phyloP scores from a whole-genome alignment of 1,284 basidiomycete species.

The Sparassis latifolia region DNA sequence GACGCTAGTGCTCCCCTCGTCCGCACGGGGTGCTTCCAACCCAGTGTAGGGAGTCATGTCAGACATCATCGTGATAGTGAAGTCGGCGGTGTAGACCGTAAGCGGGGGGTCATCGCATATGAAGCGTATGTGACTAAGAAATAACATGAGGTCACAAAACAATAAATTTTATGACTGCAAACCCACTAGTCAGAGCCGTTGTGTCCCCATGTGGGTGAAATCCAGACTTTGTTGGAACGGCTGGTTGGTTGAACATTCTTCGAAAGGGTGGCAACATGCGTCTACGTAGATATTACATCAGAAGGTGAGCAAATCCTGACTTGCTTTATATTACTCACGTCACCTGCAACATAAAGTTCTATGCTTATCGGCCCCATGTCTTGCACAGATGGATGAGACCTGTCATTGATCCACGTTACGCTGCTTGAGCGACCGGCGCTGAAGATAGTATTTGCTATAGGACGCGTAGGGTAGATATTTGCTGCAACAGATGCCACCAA shows the following conservation, averaged over 20 bases:
- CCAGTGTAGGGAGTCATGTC: slow-evolving; percentile 18
- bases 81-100: slow-evolving; percentile 31
- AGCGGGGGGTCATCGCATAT: slow-evolving; percentile 18
- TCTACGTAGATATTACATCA: slow-evolving; percentile 17
- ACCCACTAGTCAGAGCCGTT: slow-evolving; percentile 29
- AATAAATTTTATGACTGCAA: neutral
- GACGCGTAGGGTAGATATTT: slow-evolving; percentile 41
- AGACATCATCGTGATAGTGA: slow-evolving; percentile 32
- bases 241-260: slow-evolving; percentile 27
- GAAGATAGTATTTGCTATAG: slow-evolving; percentile 38
- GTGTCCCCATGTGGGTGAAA: slow-evolving; percentile 22
- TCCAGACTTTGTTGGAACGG: slow-evolving; percentile 19
- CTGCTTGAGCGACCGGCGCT: slow-evolving; percentile 31
- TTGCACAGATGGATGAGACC: slow-evolving; percentile 29
- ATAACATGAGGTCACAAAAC: neutral
- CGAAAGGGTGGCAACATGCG: slow-evolving; percentile 27
- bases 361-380: slow-evolving; percentile 35
- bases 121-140: slow-evolving; percentile 26
- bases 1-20: neutral
- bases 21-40: neutral
- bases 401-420: slow-evolving; percentile 45
- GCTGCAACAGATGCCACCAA: slow-evolving; percentile 12
- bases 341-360: slow-evolving; percentile 34
- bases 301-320: neutral
- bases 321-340: slow-evolving; percentile 26